Percentiles rank a stretch among this genome's conserved stretches.
phyloP scores from a whole-genome alignment of 129 eudicot species.

The Flaveria bidentis region DNA sequence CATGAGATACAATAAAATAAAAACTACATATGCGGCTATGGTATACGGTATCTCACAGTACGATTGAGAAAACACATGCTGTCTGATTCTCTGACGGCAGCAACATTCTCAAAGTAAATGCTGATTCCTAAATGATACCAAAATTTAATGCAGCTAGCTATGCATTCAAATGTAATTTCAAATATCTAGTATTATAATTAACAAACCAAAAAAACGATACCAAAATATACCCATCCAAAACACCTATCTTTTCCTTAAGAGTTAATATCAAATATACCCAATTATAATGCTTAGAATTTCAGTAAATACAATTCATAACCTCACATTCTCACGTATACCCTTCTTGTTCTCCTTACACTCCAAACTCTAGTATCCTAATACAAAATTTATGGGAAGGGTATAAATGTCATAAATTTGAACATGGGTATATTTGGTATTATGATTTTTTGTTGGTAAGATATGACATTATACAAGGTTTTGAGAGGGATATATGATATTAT shows the following conservation, averaged over 20 bases:
- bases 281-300: not conserved
- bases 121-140: not conserved
- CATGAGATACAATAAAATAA: constrained; percentile 9
- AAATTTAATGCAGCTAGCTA: not conserved
- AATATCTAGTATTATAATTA: not conserved
- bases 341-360: not conserved
- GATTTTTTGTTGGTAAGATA: not conserved
- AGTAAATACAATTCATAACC: not conserved
- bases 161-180: not conserved
- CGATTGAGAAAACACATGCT: not conserved
- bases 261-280: too few relatives aligned
- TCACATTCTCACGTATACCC: not conserved
- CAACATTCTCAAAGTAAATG: not conserved
- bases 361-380: not conserved
- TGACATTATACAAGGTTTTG: not conserved
- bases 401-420: not conserved
- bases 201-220: not conserved
- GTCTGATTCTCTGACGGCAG: not conserved
- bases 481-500: not conserved
- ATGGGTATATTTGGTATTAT: not conserved
- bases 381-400: not conserved
- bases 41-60: not conserved
- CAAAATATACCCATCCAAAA: not conserved
- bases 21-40: not conserved
- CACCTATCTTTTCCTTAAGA: not conserved